Conservation (phyloP, 208 protist species). For the Leishmania tarentolae region DNA sequence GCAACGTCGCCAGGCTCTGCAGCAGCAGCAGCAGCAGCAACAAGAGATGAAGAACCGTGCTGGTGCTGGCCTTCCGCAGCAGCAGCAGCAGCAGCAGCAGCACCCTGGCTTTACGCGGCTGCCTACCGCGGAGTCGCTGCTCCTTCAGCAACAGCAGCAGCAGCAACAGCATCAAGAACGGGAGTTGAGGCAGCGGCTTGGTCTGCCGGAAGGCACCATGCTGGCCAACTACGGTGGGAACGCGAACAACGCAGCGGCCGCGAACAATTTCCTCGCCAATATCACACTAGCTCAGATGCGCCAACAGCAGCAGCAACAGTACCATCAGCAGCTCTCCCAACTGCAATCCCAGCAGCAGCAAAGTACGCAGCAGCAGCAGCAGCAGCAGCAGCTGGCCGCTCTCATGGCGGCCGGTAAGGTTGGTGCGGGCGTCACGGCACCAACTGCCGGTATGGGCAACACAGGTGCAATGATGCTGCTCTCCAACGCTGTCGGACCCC, state of each 20-base stretch:
- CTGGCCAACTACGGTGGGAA: conserved; percentile 4
- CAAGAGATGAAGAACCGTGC: conserved; percentile 15
- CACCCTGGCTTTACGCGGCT: conserved; percentile 7
- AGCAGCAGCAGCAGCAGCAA: conserved; percentile 30
- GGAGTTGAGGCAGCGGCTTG: conserved; percentile 15
- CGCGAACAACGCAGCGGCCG: conserved; percentile 4
- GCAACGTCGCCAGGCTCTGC: conserved; percentile 11
- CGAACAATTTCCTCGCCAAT: conserved; percentile 4
- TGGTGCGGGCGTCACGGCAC: not conserved
- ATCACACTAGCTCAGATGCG: conserved; percentile 10
- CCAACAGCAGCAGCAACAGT: conserved; percentile 20
- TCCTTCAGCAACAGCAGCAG: conserved; percentile 19
- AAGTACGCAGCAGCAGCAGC: conserved; percentile 20
- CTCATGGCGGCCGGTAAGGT: conserved; percentile 19
- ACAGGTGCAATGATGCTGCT: conserved; percentile 17
- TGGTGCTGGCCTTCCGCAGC: conserved; percentile 8
- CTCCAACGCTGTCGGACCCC: conserved; percentile 15
- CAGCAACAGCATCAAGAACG: conserved; percentile 19
- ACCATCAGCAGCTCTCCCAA: conserved; percentile 17
- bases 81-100: conserved; percentile 34
- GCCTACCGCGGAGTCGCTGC: not conserved
- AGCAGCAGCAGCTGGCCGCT: conserved; percentile 21
- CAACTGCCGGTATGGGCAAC: not conserved
- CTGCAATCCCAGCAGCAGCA: conserved; percentile 26
- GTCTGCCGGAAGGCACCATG: conserved; percentile 10